Evolutionary conservation across 2,329 filamentous ascomycete genomes (phyloP).

Genomic region (Alternaria dauci): DNA sequence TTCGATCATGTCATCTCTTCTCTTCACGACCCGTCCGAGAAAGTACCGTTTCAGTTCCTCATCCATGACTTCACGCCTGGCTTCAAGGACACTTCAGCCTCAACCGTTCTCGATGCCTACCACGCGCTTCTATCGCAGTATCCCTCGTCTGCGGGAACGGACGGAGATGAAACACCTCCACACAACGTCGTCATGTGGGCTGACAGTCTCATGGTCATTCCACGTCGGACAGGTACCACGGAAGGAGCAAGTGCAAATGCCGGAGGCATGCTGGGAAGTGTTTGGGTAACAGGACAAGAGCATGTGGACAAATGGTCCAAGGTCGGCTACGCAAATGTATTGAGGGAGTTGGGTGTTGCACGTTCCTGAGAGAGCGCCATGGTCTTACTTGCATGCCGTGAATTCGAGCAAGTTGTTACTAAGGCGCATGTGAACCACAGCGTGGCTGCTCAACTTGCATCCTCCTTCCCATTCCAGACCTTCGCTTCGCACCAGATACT

Average conservation of each 20-base stretch:
- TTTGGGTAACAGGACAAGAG: constrained; percentile 50
- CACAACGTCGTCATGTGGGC: constrained; percentile 59
- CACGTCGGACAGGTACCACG: constrained; percentile 49
- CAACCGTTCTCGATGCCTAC: constrained; percentile 30
- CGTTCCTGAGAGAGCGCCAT: background rate
- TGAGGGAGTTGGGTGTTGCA: constrained; percentile 50
- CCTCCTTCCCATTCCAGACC: constrained; percentile 32
- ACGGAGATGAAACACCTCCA: constrained; percentile 43
- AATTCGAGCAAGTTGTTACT: background rate
- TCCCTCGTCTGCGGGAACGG: constrained; percentile 16
- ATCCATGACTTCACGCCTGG: constrained; percentile 38
- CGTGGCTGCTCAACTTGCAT: background rate
- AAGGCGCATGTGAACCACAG: background rate
- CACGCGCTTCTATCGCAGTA: constrained; percentile 26
- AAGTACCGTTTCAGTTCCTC: constrained; percentile 52
- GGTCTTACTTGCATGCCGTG: background rate
- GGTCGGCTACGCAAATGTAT: constrained; percentile 48
- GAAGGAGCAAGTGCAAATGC: constrained; percentile 56
- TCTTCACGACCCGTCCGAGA: constrained; percentile 23
- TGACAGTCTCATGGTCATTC: constrained; percentile 59
- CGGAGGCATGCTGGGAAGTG: constrained; percentile 58
- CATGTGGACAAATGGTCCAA: constrained; percentile 52
- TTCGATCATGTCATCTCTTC: constrained; percentile 33
- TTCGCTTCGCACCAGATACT: constrained; percentile 22
- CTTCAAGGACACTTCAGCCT: constrained; percentile 11